Conservation (phyloP, 257 asterid genomes). For the Salvia rosmarinus region DNA sequence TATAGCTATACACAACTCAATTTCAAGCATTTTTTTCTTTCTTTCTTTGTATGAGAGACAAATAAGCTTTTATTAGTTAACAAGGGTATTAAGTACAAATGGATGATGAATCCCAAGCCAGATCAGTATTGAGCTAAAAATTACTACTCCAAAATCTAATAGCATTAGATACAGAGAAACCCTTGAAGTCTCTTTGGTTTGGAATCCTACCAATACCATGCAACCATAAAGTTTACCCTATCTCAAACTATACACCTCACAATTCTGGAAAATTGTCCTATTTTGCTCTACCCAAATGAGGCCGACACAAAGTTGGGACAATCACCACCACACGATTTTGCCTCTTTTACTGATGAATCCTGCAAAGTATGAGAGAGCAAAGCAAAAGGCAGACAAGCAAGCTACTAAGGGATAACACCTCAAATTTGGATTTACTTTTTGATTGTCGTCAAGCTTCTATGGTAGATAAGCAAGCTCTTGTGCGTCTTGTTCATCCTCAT, state of each 20-base stretch:
- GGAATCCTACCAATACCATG: background rate
- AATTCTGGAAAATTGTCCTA: background rate
- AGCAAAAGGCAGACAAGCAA: slow-evolving; percentile 4
- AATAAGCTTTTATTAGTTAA: background rate
- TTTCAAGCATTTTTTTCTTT: background rate
- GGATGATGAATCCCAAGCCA: background rate
- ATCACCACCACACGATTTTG: background rate
- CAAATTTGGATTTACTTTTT: background rate
- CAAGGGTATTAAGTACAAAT: background rate
- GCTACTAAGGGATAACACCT: background rate
- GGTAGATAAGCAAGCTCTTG: background rate
- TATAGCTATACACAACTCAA: background rate
- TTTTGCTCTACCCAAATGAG: background rate
- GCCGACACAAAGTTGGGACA: background rate
- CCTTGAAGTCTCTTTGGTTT: background rate
- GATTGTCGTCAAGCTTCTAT: background rate
- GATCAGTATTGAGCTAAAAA: background rate
- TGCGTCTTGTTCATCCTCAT: slow-evolving; percentile 2
- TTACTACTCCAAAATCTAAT: background rate
- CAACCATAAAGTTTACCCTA: background rate
- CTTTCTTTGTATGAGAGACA: background rate
- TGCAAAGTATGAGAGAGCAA: background rate
- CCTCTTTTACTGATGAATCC: background rate
- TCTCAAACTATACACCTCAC: background rate
- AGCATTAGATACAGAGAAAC: background rate